Conservation (phyloP, 2,329 filamentous ascomycete species). For the Aspergillus brasiliensis region DNA sequence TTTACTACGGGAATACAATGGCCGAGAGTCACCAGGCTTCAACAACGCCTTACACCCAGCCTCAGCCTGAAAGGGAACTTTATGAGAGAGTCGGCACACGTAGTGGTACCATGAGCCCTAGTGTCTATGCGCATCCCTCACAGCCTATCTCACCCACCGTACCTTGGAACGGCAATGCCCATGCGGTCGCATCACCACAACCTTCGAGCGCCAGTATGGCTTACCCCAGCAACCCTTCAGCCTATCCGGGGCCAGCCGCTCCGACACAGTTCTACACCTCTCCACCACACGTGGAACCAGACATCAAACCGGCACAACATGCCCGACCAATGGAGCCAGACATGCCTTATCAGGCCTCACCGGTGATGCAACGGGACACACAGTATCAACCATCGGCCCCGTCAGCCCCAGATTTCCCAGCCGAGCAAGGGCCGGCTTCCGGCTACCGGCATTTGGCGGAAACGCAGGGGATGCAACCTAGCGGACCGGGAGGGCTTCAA, state of each 20-base stretch:
- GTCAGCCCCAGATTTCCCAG: slow-evolving; percentile 15
- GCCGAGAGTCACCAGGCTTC: slow-evolving; percentile 51
- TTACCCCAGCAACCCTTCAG: slow-evolving; percentile 19
- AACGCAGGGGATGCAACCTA: slow-evolving; percentile 15
- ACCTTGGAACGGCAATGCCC: slow-evolving; percentile 26
- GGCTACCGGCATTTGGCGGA: slow-evolving; percentile 22
- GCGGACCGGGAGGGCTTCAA: slow-evolving; percentile 15
- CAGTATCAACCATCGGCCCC: slow-evolving; percentile 26
- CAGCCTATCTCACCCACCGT: slow-evolving; percentile 19
- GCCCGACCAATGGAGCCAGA: slow-evolving; percentile 22
- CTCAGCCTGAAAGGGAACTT: slow-evolving; percentile 32
- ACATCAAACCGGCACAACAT: slow-evolving; percentile 20
- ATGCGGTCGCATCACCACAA: slow-evolving; percentile 25
- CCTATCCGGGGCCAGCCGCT: slow-evolving; percentile 17
- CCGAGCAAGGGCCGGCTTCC: slow-evolving; percentile 19
- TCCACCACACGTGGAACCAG: slow-evolving; percentile 18
- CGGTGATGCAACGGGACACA: slow-evolving; percentile 25
- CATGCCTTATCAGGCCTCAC: slow-evolving; percentile 23
- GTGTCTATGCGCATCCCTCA: slow-evolving; percentile 21
- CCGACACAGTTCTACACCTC: slow-evolving; percentile 24
- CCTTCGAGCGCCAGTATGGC: slow-evolving; percentile 17
- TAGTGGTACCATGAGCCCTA: slow-evolving; percentile 22
- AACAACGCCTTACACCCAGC: slow-evolving; percentile 54
- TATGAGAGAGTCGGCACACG: slow-evolving; percentile 14
- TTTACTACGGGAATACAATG: slow-evolving; percentile 70